Base-by-base conservation (phyloP, 2,329 filamentous ascomycete species). In the Knoxdaviesia proteae region DNA sequence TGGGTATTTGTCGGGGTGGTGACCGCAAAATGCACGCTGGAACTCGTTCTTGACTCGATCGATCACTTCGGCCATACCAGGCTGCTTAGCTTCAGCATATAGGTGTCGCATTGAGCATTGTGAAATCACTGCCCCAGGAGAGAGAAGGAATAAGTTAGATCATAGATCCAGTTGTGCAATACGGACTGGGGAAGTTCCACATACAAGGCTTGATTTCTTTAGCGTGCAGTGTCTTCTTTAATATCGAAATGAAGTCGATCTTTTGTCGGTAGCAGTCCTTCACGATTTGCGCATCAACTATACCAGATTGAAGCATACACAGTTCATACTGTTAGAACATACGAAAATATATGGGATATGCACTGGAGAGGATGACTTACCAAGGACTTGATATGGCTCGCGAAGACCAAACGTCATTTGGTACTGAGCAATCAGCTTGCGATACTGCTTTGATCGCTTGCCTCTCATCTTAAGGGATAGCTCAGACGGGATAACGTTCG, bases 371-470 rank as follows among this genome's bases (percentile, higher is more conserved):
- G 20, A 38, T 11, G 45, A 54, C 64, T 45, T 63, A 80, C 75
- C 67, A 38, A 94, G 65, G 42, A 93, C 79, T 63, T 96, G 90
- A 62, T 94, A 96, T 7, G 90, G 86, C 61, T 90, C 82, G 51
- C 87, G 83, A 59, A 94, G 94, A 47, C 81, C 80, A 57, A 93
- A 94, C 47, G 76, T 77, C 58, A 88, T 71, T 55, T 78, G 76
- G 69, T 87, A 94, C 56, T 88, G 80, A 61, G 84, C 79, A 78
- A 98, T 92, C 54, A 94, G 76, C 75, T 94, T 94, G 52, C 67
- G 65, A 52, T 71, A 71, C 51, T 69, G 65, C 49, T 70, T 70
- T 29, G 64, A 65, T 9, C 67, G 59, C 55, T 69, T 69, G 42
- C 64, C 65, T 53, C 65, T 64, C 60, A 67, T 67, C 5, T 50